These are phyloP conservation scores for Fagopyrum esculentum DNA, from an alignment of 148 eudicot genomes.

Conservation along the genomic window DNA sequence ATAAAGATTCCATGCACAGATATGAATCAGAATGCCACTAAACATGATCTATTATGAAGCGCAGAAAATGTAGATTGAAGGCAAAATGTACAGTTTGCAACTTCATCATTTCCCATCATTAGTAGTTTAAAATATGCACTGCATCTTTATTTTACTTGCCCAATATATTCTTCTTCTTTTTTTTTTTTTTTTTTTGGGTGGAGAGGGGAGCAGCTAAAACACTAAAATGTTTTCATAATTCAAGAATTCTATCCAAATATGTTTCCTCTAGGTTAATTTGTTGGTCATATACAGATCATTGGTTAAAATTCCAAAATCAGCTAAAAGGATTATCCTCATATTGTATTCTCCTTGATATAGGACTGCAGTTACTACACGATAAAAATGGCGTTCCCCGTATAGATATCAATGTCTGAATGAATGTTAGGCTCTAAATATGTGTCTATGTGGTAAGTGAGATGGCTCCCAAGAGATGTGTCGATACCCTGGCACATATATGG, in stretches of 20 bases:
- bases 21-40: background rate
- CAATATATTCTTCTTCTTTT: background rate
- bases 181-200: too few species aligned
- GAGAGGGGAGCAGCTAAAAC: background rate
- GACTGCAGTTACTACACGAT: background rate
- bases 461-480: background rate
- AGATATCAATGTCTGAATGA: background rate
- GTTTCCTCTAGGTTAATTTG: background rate
- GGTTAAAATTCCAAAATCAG: background rate
- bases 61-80: background rate
- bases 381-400: background rate
- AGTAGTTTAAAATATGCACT: background rate
- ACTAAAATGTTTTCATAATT: background rate
- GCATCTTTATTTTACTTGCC: background rate
- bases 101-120: background rate
- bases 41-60: background rate
- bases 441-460: background rate
- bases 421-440: background rate
- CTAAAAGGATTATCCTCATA: background rate
- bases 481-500: background rate
- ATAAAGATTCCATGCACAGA: background rate
- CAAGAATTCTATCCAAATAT: background rate
- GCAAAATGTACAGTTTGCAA: background rate
- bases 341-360: background rate
- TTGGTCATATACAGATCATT: background rate